phyloP scores from a whole-genome alignment of 225 moss, liverwort and hornwort genomes.

The Asterella californica region DNA sequence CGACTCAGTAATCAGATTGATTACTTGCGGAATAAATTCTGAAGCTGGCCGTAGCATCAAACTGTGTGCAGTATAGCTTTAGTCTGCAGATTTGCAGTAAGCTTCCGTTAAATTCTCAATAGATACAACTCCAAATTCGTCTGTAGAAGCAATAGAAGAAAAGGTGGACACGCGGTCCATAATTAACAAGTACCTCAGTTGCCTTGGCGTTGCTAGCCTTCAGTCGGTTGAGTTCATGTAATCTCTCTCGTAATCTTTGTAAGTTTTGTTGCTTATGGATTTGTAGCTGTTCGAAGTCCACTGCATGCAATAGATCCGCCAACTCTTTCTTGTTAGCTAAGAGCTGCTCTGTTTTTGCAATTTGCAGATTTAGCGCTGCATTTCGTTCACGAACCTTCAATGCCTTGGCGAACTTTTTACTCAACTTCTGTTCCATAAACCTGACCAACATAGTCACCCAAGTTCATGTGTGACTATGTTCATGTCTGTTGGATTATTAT shows the following conservation, averaged over 20 bases:
- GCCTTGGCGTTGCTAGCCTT: slow-evolving; percentile 76
- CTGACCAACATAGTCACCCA: slow-evolving; percentile 30
- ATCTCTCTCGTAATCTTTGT: slow-evolving; percentile 53
- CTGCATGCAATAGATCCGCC: slow-evolving; percentile 81
- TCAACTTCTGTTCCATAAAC: slow-evolving; percentile 72
- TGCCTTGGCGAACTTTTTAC: slow-evolving; percentile 48
- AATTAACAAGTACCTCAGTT: slow-evolving; percentile 33
- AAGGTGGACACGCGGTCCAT: too few relatives aligned
- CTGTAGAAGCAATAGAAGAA: too few relatives aligned
- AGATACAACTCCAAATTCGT: too few relatives aligned
- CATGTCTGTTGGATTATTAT: background rate
- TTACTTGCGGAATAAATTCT: too few relatives aligned
- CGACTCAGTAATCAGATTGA: too few relatives aligned
- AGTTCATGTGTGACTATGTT: background rate
- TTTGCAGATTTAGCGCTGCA: slow-evolving; percentile 53
- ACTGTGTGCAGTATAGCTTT: too few relatives aligned
- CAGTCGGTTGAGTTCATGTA: slow-evolving; percentile 54
- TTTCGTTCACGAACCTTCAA: slow-evolving; percentile 66
- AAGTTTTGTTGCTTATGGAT: slow-evolving; percentile 83
- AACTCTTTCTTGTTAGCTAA: slow-evolving; percentile 76
- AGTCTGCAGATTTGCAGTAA: too few relatives aligned
- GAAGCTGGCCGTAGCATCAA: too few relatives aligned
- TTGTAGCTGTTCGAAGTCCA: slow-evolving; percentile 82
- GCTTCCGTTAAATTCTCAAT: too few relatives aligned
- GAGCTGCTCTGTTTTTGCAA: slow-evolving; percentile 49